Conservation (phyloP, 768 basidiomycete species). For the Rhizopogon vinicolor region DNA sequence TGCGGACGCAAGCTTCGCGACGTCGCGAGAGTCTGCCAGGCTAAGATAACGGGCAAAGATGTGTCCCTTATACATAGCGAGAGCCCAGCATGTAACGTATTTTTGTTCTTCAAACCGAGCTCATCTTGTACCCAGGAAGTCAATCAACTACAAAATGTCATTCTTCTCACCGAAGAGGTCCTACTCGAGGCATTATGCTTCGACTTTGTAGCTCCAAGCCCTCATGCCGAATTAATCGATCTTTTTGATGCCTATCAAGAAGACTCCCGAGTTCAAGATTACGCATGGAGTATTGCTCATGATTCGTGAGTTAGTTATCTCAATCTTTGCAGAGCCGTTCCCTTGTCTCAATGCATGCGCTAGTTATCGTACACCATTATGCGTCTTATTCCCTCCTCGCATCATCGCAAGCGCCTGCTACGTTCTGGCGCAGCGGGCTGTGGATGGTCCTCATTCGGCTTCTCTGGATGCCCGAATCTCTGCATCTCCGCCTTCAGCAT, state of each 20-base stretch:
- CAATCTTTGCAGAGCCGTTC: background rate
- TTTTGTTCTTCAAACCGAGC: background rate
- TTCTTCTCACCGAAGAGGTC: constrained; percentile 72
- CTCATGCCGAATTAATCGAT: constrained; percentile 72
- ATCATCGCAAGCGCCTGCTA: constrained; percentile 77
- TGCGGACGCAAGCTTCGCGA: constrained; percentile 85
- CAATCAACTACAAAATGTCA: constrained; percentile 62
- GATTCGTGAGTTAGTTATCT: constrained; percentile 60
- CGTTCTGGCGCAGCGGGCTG: constrained; percentile 67
- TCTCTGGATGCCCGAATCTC: constrained; percentile 75
- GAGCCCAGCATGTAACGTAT: constrained; percentile 48
- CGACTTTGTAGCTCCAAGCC: constrained; percentile 75
- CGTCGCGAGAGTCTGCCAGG: constrained; percentile 69
- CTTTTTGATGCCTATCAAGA: constrained; percentile 56
- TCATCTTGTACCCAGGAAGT: constrained; percentile 51
- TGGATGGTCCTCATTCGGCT: constrained; percentile 69
- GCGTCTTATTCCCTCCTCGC: constrained; percentile 62
- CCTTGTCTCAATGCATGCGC: constrained; percentile 3
- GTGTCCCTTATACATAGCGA: constrained; percentile 54
- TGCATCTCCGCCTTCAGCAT: constrained; percentile 64
- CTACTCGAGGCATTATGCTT: constrained; percentile 83
- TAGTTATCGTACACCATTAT: constrained; percentile 79
- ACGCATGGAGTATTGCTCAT: constrained; percentile 82
- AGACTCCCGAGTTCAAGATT: constrained; percentile 54
- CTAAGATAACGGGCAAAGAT: constrained; percentile 59